A percentile compares a stretch with the other conserved stretches of the same genome.
phyloP scores from a whole-genome alignment of 2,329 filamentous ascomycete species.

The Penicillium crustosum region DNA sequence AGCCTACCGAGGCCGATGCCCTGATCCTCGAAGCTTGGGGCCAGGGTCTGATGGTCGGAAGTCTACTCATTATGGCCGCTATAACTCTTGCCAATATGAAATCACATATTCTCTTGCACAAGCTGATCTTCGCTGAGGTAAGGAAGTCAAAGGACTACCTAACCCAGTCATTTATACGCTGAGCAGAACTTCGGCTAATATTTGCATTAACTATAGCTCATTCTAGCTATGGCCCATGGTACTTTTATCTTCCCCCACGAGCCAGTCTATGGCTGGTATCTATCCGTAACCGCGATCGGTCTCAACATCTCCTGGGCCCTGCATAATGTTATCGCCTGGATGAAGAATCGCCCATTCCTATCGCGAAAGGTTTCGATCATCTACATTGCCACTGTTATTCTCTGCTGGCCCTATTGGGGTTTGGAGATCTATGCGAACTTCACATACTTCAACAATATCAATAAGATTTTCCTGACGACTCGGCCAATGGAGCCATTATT shows the following conservation, averaged over 20 bases:
- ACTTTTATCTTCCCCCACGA: constrained; percentile 60
- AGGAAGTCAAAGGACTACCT: neutral
- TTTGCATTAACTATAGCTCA: constrained; percentile 39
- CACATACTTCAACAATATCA: constrained; percentile 60
- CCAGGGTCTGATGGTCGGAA: constrained; percentile 52
- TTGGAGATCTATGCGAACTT: constrained; percentile 67
- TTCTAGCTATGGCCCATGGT: constrained; percentile 58
- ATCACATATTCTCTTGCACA: constrained; percentile 49
- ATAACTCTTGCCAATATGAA: constrained; percentile 55
- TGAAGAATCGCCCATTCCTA: constrained; percentile 64
- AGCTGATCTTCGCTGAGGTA: constrained; percentile 53
- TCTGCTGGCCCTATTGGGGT: constrained; percentile 64
- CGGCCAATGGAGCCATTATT: constrained; percentile 62
- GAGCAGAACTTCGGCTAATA: neutral
- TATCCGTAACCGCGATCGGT: constrained; percentile 60
- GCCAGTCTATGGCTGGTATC: constrained; percentile 63
- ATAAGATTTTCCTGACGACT: constrained; percentile 54
- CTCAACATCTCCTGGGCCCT: constrained; percentile 64
- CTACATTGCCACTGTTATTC: constrained; percentile 59
- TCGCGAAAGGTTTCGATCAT: constrained; percentile 50
- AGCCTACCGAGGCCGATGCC: constrained; percentile 32
- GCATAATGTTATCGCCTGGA: constrained; percentile 67
- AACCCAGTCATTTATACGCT: neutral
- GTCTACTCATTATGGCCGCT: constrained; percentile 50
- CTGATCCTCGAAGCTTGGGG: constrained; percentile 50